Conservation (phyloP, 768 basidiomycete genomes). For the Holtermannia corniformis region DNA sequence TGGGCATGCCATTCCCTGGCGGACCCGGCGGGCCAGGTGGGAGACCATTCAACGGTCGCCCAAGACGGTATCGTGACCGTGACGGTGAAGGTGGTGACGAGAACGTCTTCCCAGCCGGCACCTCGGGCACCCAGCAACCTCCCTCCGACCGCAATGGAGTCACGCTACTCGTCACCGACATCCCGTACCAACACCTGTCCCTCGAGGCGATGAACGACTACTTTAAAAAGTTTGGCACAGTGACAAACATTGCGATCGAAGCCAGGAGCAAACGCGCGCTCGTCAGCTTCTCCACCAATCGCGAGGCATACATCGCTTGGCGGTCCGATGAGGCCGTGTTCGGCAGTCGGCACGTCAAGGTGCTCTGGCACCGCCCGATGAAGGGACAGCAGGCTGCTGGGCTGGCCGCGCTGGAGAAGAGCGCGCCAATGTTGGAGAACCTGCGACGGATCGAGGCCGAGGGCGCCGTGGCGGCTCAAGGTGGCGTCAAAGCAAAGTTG, state of each 20-base stretch:
- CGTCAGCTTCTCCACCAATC: slow-evolving; percentile 74
- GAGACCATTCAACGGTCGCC: neutral
- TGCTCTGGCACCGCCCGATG: slow-evolving; percentile 91
- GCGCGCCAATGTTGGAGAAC: slow-evolving; percentile 64
- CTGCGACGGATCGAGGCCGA: slow-evolving; percentile 41
- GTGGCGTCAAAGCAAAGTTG: slow-evolving; percentile 32
- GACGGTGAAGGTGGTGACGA: too few relatives aligned
- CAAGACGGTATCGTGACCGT: slow-evolving; percentile 59
- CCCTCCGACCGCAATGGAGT: slow-evolving; percentile 26
- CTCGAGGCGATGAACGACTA: slow-evolving; percentile 70
- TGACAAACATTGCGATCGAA: slow-evolving; percentile 87
- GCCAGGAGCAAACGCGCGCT: slow-evolving; percentile 63
- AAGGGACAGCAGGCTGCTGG: slow-evolving; percentile 79
- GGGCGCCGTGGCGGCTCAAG: slow-evolving; percentile 15
- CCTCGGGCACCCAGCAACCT: slow-evolving; percentile 27
- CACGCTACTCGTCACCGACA: slow-evolving; percentile 79
- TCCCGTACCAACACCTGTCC: slow-evolving; percentile 71
- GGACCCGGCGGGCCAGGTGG: neutral
- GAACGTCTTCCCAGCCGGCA: slow-evolving; percentile 10
- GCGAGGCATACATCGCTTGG: slow-evolving; percentile 80
- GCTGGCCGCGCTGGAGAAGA: slow-evolving; percentile 66
- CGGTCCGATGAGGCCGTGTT: slow-evolving; percentile 92
- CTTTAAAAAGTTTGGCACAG: slow-evolving; percentile 86
- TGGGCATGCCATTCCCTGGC: slow-evolving; percentile 42
- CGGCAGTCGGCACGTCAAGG: slow-evolving; percentile 84